Conservation (phyloP, 225 moss, liverwort and hornwort species). For the Takakia lepidozioides region DNA sequence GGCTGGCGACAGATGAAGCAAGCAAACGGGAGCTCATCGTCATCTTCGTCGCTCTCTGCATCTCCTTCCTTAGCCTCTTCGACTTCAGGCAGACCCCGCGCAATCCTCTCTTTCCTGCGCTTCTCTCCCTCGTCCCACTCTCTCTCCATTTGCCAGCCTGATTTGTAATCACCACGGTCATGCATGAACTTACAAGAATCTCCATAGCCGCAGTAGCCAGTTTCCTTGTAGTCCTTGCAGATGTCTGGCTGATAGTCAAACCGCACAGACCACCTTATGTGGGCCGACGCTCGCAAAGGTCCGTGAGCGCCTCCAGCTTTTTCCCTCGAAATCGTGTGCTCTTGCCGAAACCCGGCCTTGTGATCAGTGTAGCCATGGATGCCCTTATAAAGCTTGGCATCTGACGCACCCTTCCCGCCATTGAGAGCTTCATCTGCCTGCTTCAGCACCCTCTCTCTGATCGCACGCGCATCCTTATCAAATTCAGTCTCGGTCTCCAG, state of each 20-base stretch:
- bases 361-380: constrained; percentile 85
- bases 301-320: constrained; percentile 94
- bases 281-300: constrained; percentile 80
- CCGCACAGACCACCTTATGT: constrained; percentile 80
- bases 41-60: constrained; percentile 56
- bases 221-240: constrained; percentile 98
- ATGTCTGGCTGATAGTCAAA: constrained; percentile 99
- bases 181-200: constrained; percentile 98
- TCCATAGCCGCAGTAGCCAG: constrained; percentile 90
- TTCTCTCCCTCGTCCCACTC: constrained; percentile 87
- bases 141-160: constrained; percentile 97
- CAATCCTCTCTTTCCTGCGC: constrained; percentile 50
- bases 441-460: constrained; percentile 74
- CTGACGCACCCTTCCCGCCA: constrained; percentile 27
- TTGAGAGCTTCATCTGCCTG: constrained; percentile 78
- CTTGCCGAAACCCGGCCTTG: constrained; percentile 88
- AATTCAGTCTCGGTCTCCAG: constrained; percentile 85
- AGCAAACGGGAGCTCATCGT: constrained; percentile 76
- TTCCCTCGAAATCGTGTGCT: constrained; percentile 83
- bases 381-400: constrained; percentile 73
- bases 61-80: constrained; percentile 33
- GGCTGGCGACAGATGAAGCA: constrained; percentile 86
- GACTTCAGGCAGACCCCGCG: constrained; percentile 36
- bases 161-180: constrained; percentile 91
- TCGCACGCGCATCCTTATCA: constrained; percentile 77